Percentiles rank a stretch among this genome's conserved stretches.
Evolutionary conservation across 495 filamentous ascomycete species (phyloP).

Genomic region (Aspergillus indologenus): DNA sequence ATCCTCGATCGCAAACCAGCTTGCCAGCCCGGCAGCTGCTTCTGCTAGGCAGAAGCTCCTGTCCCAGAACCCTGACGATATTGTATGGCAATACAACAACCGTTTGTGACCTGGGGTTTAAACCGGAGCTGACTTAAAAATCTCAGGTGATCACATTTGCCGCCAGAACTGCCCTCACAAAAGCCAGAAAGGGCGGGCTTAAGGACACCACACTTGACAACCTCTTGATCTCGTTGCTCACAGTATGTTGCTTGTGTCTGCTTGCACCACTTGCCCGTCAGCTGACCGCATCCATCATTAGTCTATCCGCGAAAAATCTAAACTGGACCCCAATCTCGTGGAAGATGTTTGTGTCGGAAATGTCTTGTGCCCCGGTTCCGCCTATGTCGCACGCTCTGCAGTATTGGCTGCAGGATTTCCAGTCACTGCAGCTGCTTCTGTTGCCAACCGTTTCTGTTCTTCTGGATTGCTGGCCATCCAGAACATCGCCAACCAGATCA

Average conservation of each 20-base stretch:
- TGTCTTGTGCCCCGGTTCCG: slow-evolving; percentile 54
- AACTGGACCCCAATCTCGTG: slow-evolving; percentile 76
- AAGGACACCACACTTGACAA: slow-evolving; percentile 88
- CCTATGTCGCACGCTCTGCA: slow-evolving; percentile 85
- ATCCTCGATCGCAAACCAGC: slow-evolving; percentile 39
- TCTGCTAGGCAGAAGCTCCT: slow-evolving; percentile 35
- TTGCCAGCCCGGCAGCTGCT: slow-evolving; percentile 29
- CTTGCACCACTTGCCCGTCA: background rate
- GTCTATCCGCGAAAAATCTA: slow-evolving; percentile 65
- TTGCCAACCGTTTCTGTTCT: slow-evolving; percentile 92
- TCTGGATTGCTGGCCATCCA: slow-evolving; percentile 90
- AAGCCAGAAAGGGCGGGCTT: slow-evolving; percentile 78
- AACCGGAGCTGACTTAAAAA: background rate
- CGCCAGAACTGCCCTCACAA: slow-evolving; percentile 74
- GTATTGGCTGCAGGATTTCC: slow-evolving; percentile 89
- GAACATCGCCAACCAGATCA: slow-evolving; percentile 89
- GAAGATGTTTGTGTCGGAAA: slow-evolving; percentile 94
- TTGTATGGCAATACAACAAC: slow-evolving; percentile 33
- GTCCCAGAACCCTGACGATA: slow-evolving; percentile 43
- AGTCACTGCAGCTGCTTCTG: slow-evolving; percentile 72
- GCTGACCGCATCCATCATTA: slow-evolving; percentile 12
- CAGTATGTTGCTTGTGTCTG: slow-evolving; percentile 52
- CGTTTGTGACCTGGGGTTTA: background rate
- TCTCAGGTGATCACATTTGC: slow-evolving; percentile 76
- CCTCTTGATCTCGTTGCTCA: slow-evolving; percentile 71